Conservation (phyloP, 768 basidiomycete species). For the Boletus barrowsii region DNA sequence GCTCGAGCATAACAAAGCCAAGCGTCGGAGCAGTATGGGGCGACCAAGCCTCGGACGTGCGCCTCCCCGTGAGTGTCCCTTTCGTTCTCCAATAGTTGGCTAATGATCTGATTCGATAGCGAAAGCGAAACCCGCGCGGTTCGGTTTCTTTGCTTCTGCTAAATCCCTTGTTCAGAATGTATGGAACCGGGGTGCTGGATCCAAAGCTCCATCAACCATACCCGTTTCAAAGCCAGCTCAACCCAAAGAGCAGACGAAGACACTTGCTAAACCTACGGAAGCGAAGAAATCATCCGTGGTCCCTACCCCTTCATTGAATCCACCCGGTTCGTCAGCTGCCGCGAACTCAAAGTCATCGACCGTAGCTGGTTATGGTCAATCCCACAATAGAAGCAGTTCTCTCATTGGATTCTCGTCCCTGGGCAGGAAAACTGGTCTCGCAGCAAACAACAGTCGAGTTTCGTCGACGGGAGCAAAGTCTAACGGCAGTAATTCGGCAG, state of each 20-base stretch:
- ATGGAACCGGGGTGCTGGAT: slow-evolving; percentile 56
- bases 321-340: slow-evolving; percentile 9
- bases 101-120: slow-evolving; percentile 29
- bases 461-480: slow-evolving; percentile 32
- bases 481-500: slow-evolving; percentile 6
- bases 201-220: slow-evolving; percentile 26
- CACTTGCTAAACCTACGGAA: slow-evolving; percentile 4
- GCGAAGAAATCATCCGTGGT: slow-evolving; percentile 21
- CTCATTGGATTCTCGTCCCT: slow-evolving; percentile 36
- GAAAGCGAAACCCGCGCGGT: slow-evolving; percentile 45
- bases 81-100: neutral
- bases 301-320: slow-evolving; percentile 16
- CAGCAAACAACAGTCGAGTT: slow-evolving; percentile 16
- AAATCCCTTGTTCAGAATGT: slow-evolving; percentile 72
- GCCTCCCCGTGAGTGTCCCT: slow-evolving; percentile 37
- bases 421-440: slow-evolving; percentile 34
- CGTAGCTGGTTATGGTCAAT: slow-evolving; percentile 15
- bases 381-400: slow-evolving; percentile 16
- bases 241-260: slow-evolving; percentile 13
- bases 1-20: slow-evolving; percentile 63
- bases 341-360: slow-evolving; percentile 15
- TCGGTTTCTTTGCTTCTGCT: slow-evolving; percentile 68
- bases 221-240: slow-evolving; percentile 27
- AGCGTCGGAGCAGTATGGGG: slow-evolving; percentile 66
- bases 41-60: slow-evolving; percentile 41